Base-by-base conservation (phyloP, 495 filamentous ascomycete species). In the Talaromyces thailandensis region DNA sequence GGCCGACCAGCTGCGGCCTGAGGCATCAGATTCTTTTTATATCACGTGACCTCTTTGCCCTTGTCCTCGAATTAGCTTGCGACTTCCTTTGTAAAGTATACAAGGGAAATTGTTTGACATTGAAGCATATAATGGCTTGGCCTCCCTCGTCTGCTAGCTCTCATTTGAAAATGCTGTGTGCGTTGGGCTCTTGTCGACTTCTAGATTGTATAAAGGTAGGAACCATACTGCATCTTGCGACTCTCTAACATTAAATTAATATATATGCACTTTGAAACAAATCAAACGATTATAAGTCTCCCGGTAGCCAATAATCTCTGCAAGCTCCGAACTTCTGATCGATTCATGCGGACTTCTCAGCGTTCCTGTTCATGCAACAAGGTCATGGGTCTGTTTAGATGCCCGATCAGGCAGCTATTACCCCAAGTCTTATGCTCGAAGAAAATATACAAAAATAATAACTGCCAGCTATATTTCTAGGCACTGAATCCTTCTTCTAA, bases 351-450 rank as follows among this genome's bases (percentile, higher is more conserved):
- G 43, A 8, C 43, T 48, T 48, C n/a, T 40, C 32, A 35, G n/a
- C 45, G 45, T 51, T 8, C 45, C 18, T 25, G 14, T 55, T 28
- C 23, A 16, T 28, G 23, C 4, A 21, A 23, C 4, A 25, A 24
- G 8, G 18, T 53, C 23, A 53, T 53, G 50, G 23, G 25, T 16
- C 31, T 12, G 26, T 18, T 58, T 58, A 18, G 56, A 37, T 61
- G 59, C 59, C 59, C 59, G 31, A 61, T 61, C 43, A 61, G 59
- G 59, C 59, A 61, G 59, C 59, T 61, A 61, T 61, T 52, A 16
- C 43, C 25, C 16, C 16, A 55, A 14, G 21, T 55, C 24, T 14
- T 25, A 24, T 21, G 11, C 7, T 24, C 12, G 7, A 51, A 51
- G 48, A 21, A 12, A 53, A 26, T 53, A 53, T 53, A 9, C 1